Evolutionary conservation across 2,329 filamentous ascomycete species (phyloP).

Genomic region (Proliferodiscus dingleyae): DNA sequence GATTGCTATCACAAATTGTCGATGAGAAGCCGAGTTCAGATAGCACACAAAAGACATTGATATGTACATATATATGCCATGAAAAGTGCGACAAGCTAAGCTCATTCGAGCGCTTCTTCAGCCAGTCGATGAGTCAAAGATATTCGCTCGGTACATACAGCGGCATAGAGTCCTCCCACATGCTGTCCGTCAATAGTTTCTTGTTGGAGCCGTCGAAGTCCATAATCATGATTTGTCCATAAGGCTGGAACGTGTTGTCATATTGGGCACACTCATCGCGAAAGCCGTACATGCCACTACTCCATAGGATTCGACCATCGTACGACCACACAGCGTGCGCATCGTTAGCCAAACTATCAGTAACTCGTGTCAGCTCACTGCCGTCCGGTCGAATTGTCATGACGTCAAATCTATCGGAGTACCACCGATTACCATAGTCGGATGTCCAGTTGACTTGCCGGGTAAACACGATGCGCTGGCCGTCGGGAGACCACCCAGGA

Average conservation of each 20-base stretch:
- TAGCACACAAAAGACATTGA: no score
- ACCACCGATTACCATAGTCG: background rate
- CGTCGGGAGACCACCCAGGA: slow-evolving; percentile 37
- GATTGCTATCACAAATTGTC: no score
- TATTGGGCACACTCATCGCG: slow-evolving; percentile 37
- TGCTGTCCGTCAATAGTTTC: slow-evolving; percentile 28
- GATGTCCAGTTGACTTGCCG: slow-evolving; percentile 30
- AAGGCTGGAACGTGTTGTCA: slow-evolving; percentile 42
- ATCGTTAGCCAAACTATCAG: slow-evolving; percentile 36
- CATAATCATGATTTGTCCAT: slow-evolving; percentile 42
- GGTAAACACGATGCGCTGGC: slow-evolving; percentile 36
- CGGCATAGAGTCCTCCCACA: slow-evolving; percentile 34
- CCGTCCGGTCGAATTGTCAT: slow-evolving; percentile 39
- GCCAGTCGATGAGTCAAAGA: no score
- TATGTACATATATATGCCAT: no score
- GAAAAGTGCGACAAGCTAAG: no score
- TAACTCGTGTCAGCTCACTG: slow-evolving; percentile 32
- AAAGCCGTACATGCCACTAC: slow-evolving; percentile 40
- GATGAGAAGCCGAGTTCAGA: no score
- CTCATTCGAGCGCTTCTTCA: no score
- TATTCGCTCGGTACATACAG: slow-evolving; percentile 21
- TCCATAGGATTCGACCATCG: slow-evolving; percentile 39
- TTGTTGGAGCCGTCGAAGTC: slow-evolving; percentile 36
- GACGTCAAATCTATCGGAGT: slow-evolving; percentile 33
- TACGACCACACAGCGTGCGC: slow-evolving; percentile 41